These are phyloP conservation scores for Fusarium proliferatum DNA, from an alignment of 2,329 filamentous ascomycete genomes.

Conservation along the genomic window DNA sequence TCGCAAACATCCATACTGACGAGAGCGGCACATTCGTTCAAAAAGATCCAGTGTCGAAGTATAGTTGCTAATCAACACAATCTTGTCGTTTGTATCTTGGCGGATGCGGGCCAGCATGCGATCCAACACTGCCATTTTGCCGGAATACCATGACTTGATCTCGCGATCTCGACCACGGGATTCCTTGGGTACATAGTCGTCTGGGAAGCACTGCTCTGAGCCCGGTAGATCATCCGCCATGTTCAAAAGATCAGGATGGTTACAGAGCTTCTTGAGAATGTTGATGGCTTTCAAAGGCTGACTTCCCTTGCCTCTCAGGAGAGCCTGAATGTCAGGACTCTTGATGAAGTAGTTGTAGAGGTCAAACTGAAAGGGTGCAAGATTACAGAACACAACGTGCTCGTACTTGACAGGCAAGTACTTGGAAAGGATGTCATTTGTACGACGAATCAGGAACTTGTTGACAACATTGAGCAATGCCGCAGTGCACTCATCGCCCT, in stretches of 20 bases:
- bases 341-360: constrained; percentile 98
- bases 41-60: constrained; percentile 96
- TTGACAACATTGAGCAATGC: constrained; percentile 90
- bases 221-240: constrained; percentile 87
- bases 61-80: constrained; percentile 98
- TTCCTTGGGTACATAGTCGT: constrained; percentile 90
- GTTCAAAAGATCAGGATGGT: constrained; percentile 93
- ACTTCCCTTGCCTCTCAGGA: constrained; percentile 92
- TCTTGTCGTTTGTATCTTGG: constrained; percentile 98
- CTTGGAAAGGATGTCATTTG: constrained; percentile 97
- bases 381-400: constrained; percentile 97
- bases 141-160: constrained; percentile 94
- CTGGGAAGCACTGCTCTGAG: constrained; percentile 82
- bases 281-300: constrained; percentile 97
- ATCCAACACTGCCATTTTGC: constrained; percentile 98
- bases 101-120: constrained; percentile 96
- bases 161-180: constrained; percentile 89
- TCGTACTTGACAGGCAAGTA: constrained; percentile 99
- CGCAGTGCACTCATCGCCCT: constrained; percentile 82
- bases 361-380: constrained; percentile 90
- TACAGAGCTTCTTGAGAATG: constrained; percentile 97
- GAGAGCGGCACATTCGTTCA: constrained; percentile 86
- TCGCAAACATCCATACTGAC: constrained; percentile 85
- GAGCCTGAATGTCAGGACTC: constrained; percentile 91
- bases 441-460: constrained; percentile 97